These are phyloP conservation scores for Galeopsis tetrahit DNA, from an alignment of 257 asterid species.

Conservation along the genomic window DNA sequence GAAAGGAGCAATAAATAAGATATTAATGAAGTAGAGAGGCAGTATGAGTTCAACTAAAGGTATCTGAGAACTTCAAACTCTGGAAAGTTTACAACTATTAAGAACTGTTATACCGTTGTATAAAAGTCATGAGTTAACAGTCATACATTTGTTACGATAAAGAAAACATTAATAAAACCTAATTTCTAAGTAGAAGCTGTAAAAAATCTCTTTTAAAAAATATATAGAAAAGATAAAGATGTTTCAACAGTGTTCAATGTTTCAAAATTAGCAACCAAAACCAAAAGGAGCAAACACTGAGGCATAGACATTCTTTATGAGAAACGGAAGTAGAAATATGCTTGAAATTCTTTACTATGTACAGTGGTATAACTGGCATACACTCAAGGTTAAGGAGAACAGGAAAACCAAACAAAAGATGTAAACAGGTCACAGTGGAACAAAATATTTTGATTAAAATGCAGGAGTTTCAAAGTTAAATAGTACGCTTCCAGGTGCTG, in stretches of 20 bases:
- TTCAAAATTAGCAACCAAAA: not conserved
- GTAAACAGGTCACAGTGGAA: conserved; percentile 12
- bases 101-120: not conserved
- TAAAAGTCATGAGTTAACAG: not conserved
- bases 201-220: not conserved
- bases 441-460: not conserved
- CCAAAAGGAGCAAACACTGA: not conserved
- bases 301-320: conserved; percentile 1
- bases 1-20: conserved; percentile 13
- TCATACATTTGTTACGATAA: conserved; percentile 7
- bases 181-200: not conserved
- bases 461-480: conserved; percentile 22
- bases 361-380: conserved; percentile 14
- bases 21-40: not conserved
- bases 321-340: not conserved
- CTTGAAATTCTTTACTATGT: conserved; percentile 14
- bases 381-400: conserved; percentile 9
- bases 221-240: not conserved
- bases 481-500: conserved; percentile 69
- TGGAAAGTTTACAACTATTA: not conserved
- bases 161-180: not conserved
- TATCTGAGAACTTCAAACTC: conserved; percentile 2
- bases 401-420: conserved; percentile 15
- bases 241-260: not conserved
- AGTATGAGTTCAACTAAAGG: not conserved